Base-by-base conservation (phyloP, 2,329 filamentous ascomycete genomes). In the Aotearoamyces nothofagi region DNA sequence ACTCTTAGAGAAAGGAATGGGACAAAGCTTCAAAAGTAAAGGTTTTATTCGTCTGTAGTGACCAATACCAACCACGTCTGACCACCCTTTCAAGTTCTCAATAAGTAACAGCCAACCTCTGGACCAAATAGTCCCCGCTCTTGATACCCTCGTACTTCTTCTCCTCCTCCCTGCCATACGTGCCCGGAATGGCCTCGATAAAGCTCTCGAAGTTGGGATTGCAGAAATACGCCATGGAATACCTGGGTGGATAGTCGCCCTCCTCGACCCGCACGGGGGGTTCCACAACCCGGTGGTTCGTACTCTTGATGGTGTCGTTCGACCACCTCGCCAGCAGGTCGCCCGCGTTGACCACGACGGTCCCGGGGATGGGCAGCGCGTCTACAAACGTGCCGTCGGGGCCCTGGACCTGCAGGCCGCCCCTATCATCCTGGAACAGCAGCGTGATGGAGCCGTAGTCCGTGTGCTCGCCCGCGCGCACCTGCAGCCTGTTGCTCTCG, bases 251-350 rank as follows among this genome's bases (percentile, higher is more conserved):
- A 50, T 92, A 77, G 11, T 42, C 36, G 22, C 60, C 55, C 10
- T 62, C 63, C 5, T 55, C 56, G 3, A 56, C 58, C 4, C 61
- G 63, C 10, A 60, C 57, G 1, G 81, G 79, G 2, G 86, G 86
- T 55, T 93, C 80, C 4, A 94, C 80, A 1, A 94, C 86, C 8
- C 84, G 72, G 53, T 94, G 86, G 35, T 84, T 70, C 4, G 86
- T 94, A 47, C 79, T 87, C 57, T 79, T 84, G 56, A 94, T 92
- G 4, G 69, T 78, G 45, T 92, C 82, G 46, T 94, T 94, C 38
- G 78, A 82, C 86, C 84, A 93, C 29, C 84, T 63, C 1, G 81
- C 77, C 27, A 94, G 58, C 40, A 94, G 50, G 48, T 94, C 86
- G 1, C 84, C 86, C 0, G 84, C 84, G 45, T 94, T 94, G 39